A percentile compares a stretch with the other conserved stretches of the same genome.
phyloP scores from a whole-genome alignment of 305 asterid species.

The Andrographis paniculata region DNA sequence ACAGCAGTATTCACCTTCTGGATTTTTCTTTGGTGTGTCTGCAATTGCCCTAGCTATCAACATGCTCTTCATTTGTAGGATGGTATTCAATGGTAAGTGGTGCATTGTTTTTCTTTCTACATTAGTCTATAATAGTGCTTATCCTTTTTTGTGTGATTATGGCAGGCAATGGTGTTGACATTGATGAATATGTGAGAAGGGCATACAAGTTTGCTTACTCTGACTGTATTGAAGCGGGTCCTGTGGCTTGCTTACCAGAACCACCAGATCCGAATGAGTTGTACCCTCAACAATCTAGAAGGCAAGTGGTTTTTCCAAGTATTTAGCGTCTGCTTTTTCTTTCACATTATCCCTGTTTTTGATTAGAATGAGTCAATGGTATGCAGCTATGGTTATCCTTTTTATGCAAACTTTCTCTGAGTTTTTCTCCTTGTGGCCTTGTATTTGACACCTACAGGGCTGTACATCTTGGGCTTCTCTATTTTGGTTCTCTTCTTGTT shows the following conservation, averaged over 20 bases:
- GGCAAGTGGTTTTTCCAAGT: constrained; percentile 39
- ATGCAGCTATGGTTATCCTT: not conserved
- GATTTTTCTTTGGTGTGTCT: constrained; percentile 98
- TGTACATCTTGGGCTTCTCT: constrained; percentile 92
- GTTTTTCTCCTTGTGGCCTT: constrained; percentile 12
- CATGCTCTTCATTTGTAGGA: constrained; percentile 98
- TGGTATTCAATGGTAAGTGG: constrained; percentile 87
- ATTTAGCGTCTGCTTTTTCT: constrained; percentile 10
- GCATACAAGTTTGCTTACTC: constrained; percentile 96
- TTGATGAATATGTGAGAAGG: constrained; percentile 96
- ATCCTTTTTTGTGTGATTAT: constrained; percentile 22
- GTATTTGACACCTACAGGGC: constrained; percentile 57
- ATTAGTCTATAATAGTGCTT: constrained; percentile 11
- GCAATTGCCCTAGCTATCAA: constrained; percentile 96
- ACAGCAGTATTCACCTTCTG: constrained; percentile 94
- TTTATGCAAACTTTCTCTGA: constrained; percentile 1
- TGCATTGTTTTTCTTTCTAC: constrained; percentile 15
- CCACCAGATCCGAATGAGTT: constrained; percentile 98
- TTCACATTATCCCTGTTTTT: too few species aligned
- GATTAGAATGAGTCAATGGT: too few species aligned
- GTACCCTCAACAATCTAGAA: constrained; percentile 90
- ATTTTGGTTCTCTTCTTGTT: constrained; percentile 83
- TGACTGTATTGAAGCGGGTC: constrained; percentile 98
- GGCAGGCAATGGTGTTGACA: constrained; percentile 90
- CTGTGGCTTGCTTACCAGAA: constrained; percentile 88